These are phyloP conservation scores for Hemerocallis citrina DNA, from an alignment of 106 monocot species.

Conservation along the genomic window DNA sequence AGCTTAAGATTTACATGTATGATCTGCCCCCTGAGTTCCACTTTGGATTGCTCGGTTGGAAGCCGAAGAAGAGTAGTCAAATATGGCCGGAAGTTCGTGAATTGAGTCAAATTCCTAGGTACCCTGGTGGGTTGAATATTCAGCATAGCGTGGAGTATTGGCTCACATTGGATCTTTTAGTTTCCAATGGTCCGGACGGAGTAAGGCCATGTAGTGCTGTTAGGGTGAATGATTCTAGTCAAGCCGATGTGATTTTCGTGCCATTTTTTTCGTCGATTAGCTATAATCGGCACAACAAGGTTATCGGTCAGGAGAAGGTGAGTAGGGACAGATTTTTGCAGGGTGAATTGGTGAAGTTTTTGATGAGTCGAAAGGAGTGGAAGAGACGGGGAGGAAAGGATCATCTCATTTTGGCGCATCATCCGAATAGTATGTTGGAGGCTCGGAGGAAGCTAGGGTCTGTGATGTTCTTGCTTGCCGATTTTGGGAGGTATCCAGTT, in stretches of 20 bases:
- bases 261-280: conserved; percentile 95
- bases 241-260: conserved; percentile 73
- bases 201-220: conserved; percentile 43
- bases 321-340: conserved; percentile 48
- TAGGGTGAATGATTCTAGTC: conserved; percentile 46
- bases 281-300: conserved; percentile 79
- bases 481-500: conserved; percentile 70
- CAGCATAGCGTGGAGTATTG: conserved; percentile 95
- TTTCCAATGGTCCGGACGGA: conserved; percentile 19
- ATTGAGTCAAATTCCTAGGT: conserved; percentile 27
- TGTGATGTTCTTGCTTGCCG: conserved; percentile 58
- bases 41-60: conserved; percentile 57
- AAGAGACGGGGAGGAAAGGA: conserved; percentile 48
- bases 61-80: conserved; percentile 8
- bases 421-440: conserved; percentile 78
- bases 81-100: conserved; percentile 51
- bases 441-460: conserved; percentile 32
- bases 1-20: conserved; percentile 62
- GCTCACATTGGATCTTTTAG: conserved; percentile 78
- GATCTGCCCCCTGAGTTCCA: conserved; percentile 57
- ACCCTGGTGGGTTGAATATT: conserved; percentile 83
- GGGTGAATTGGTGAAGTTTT: conserved; percentile 53
- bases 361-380: conserved; percentile 52
- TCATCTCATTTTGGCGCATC: conserved; percentile 78
- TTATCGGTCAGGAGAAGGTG: conserved; percentile 30